Evolutionary conservation across 306 rosid species (phyloP).

Genomic region (Cotoneaster glaucophyllus): DNA sequence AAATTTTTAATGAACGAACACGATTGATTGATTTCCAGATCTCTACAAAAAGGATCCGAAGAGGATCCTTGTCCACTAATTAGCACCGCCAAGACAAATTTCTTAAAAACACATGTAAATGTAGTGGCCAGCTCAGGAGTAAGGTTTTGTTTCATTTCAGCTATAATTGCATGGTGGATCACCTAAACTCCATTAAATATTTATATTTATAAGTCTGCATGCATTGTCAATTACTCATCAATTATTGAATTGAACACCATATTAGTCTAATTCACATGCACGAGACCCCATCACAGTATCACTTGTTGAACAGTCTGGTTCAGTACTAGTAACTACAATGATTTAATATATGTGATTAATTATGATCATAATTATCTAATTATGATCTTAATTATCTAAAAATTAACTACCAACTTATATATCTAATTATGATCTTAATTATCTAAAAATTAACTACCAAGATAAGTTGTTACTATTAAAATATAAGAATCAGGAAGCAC

Average conservation of each 20-base stretch:
- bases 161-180: background rate
- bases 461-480: too few relatives aligned
- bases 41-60: too few relatives aligned
- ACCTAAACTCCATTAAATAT: background rate
- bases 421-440: too few relatives aligned
- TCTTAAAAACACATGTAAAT: background rate
- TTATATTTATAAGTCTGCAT: background rate
- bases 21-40: too few relatives aligned
- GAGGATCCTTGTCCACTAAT: too few relatives aligned
- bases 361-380: too few relatives aligned
- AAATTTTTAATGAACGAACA: too few relatives aligned
- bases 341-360: too few relatives aligned
- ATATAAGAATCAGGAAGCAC: too few relatives aligned
- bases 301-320: background rate
- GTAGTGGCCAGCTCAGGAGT: background rate
- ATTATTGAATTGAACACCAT: background rate
- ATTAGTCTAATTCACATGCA: background rate
- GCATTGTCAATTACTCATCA: background rate
- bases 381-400: too few relatives aligned
- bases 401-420: too few relatives aligned
- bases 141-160: background rate
- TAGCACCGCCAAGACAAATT: background rate
- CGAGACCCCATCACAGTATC: background rate
- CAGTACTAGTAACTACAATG: fast-evolving
- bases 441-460: too few relatives aligned